Base-by-base conservation (phyloP, 495 filamentous ascomycete genomes). In the Penicillium alfredii region DNA sequence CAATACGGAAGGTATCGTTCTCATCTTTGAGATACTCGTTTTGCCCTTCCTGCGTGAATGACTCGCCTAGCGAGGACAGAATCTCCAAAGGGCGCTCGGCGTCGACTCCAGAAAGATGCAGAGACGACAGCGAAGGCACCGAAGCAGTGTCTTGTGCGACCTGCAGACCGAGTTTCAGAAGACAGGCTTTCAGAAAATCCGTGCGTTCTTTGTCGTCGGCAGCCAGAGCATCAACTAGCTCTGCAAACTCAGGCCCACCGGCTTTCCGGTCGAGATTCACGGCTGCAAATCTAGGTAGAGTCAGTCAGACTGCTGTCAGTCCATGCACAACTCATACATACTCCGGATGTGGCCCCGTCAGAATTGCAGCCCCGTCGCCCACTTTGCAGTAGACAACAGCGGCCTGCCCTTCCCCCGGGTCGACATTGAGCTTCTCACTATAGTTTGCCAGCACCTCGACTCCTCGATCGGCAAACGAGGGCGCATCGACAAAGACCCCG, bases 311-410 rank as follows among this genome's bases (percentile, higher is more conserved):
- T 17, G 19, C 10, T 19, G 8, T 17, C 23, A 20, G 17, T 6
- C 10, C 35, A 12, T 18, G 23, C 8, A 19, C 16, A 25, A n/a
- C n/a, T n/a, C n/a, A 15, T 11, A 73, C 81, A 62, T 68, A 94
- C 86, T 98, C 93, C 30, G 92, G 90, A 71, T 98, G 93, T 26
- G 90, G 85, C 0, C 89, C 87, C 1, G 84, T 93, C 20, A 98
- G 63, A 13, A 96, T 63, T 1, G 78, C 86, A 15, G 71, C 69
- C 13, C 92, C 92, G n/a, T 87, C 76, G 1, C 88, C 90, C 22
- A 94, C 73, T 49, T 86, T 85, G 49, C 89, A 83, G 54, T 89
- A 94, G 7, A 98, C 80, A 2, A 93, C 70, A 7, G 92, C 89
- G 6, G 90, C 90, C 12, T 57, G 51, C 4, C 69, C 76, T 25